phyloP scores from a whole-genome alignment of 805 yeast species.

The Kregervanrija fluxuum region DNA sequence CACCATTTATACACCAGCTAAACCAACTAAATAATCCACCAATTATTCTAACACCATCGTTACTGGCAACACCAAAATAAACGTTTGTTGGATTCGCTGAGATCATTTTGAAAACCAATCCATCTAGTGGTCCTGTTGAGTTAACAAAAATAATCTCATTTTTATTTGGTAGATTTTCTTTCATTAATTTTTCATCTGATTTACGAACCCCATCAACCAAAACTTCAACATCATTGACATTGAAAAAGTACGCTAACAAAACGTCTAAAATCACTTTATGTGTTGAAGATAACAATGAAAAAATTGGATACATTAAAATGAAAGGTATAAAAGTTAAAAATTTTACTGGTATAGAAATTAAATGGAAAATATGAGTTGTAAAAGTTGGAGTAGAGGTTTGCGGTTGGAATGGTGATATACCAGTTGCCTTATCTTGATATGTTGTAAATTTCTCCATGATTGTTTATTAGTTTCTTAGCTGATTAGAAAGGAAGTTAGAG shows the following conservation, averaged over 20 bases:
- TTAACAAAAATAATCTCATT: constrained; percentile 52
- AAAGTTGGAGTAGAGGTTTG: constrained; percentile 18
- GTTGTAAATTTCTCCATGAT: constrained; percentile 75
- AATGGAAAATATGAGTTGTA: constrained; percentile 3
- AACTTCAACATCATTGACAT: constrained; percentile 21
- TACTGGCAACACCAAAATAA: constrained; percentile 15
- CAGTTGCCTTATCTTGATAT: constrained; percentile 88
- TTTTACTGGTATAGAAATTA: constrained; percentile 6
- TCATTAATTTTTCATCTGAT: constrained; percentile 29
- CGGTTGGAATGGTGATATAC: constrained; percentile 87
- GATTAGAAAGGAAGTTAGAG: neutral
- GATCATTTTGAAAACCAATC: constrained; percentile 27
- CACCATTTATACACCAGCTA: constrained; percentile 11
- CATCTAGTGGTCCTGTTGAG: constrained; percentile 53
- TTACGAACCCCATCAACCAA: constrained; percentile 44
- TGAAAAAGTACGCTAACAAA: constrained; percentile 29
- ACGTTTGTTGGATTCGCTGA: constrained; percentile 7
- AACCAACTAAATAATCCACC: constrained; percentile 2
- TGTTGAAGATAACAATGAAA: constrained; percentile 10
- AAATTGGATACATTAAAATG: constrained; percentile 15
- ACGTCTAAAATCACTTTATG: constrained; percentile 12
- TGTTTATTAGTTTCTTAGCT: neutral
- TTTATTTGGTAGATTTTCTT: constrained; percentile 27
- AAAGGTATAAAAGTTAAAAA: constrained; percentile 17
- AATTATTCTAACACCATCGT: constrained; percentile 8